These are phyloP conservation scores for Boeremia lycopersici DNA, from an alignment of 2,329 filamentous ascomycete genomes.

Conservation along the genomic window DNA sequence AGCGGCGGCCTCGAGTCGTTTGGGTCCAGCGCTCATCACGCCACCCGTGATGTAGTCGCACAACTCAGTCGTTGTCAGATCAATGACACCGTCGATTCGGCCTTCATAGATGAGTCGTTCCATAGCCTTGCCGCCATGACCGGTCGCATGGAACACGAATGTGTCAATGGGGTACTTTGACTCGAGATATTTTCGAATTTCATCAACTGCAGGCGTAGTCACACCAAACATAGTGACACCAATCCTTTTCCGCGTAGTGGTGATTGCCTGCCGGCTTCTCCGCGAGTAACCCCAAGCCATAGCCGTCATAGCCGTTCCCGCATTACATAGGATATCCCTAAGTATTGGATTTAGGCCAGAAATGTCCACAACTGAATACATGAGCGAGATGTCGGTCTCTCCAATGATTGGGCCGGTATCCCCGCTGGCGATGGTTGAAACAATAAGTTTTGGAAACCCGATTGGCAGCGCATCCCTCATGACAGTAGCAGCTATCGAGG, in stretches of 20 bases:
- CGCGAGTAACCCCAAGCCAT: slow-evolving; percentile 59
- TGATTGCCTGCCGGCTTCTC: not conserved
- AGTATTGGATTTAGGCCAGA: slow-evolving; percentile 68
- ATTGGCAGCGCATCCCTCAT: slow-evolving; percentile 68
- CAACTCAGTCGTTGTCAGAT: slow-evolving; percentile 73
- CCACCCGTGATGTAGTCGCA: slow-evolving; percentile 69
- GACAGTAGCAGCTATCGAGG: slow-evolving; percentile 63
- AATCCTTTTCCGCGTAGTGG: slow-evolving; percentile 47
- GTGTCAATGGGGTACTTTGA: slow-evolving; percentile 56
- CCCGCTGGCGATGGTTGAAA: slow-evolving; percentile 72
- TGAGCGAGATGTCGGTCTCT: slow-evolving; percentile 71
- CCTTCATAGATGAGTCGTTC: slow-evolving; percentile 65
- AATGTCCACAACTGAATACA: slow-evolving; percentile 74
- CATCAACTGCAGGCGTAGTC: slow-evolving; percentile 69
- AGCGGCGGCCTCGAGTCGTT: slow-evolving; percentile 63
- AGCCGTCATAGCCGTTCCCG: slow-evolving; percentile 64
- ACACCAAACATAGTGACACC: slow-evolving; percentile 78
- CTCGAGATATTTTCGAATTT: slow-evolving; percentile 57
- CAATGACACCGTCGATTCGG: slow-evolving; percentile 68
- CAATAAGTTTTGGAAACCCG: slow-evolving; percentile 72
- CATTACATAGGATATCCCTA: slow-evolving; percentile 64
- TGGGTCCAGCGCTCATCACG: slow-evolving; percentile 63
- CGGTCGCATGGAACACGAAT: slow-evolving; percentile 73
- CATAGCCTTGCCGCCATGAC: slow-evolving; percentile 71
- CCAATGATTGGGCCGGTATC: slow-evolving; percentile 69